Evolutionary conservation across 1,284 basidiomycete genomes (phyloP).

Genomic region (Coniophora puteana): DNA sequence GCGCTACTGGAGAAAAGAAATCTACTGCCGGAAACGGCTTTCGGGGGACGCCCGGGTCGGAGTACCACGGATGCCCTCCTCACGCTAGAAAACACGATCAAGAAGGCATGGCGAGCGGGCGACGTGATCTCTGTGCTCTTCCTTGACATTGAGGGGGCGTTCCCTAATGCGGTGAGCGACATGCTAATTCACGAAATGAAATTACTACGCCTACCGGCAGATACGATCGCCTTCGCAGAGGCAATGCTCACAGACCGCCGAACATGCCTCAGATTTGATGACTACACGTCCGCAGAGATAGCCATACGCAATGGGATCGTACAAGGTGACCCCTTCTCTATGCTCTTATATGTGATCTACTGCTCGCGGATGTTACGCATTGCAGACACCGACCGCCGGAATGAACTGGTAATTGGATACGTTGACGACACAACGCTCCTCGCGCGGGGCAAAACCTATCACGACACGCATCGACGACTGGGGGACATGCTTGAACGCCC

Average conservation of each 20-base stretch:
- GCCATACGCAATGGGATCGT: conserved; percentile 19
- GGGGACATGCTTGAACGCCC: neutral
- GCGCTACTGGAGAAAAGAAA: conserved; percentile 15
- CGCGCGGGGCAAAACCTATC: neutral
- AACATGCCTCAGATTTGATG: conserved; percentile 16
- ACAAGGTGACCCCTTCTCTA: conserved; percentile 26
- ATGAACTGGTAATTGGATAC: neutral
- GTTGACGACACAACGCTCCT: conserved; percentile 1
- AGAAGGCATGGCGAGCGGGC: conserved; percentile 18
- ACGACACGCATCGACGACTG: neutral
- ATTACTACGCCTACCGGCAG: conserved; percentile 13
- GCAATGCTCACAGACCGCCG: conserved; percentile 10
- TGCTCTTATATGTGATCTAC: conserved; percentile 24
- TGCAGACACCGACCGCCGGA: too few species aligned
- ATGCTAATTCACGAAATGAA: conserved; percentile 29
- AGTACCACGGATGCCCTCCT: conserved; percentile 23
- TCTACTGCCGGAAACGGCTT: conserved; percentile 21
- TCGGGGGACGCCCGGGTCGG: conserved; percentile 21
- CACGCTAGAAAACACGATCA: conserved; percentile 16
- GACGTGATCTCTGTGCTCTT: conserved; percentile 24
- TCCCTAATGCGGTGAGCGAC: conserved; percentile 24
- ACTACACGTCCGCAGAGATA: conserved; percentile 8
- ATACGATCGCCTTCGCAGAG: conserved; percentile 10
- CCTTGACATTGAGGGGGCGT: conserved; percentile 30
- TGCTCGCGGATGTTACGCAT: conserved; percentile 23